Evolutionary conservation across 306 rosid species (phyloP).

Genomic region (Oemleria cerasiformis): DNA sequence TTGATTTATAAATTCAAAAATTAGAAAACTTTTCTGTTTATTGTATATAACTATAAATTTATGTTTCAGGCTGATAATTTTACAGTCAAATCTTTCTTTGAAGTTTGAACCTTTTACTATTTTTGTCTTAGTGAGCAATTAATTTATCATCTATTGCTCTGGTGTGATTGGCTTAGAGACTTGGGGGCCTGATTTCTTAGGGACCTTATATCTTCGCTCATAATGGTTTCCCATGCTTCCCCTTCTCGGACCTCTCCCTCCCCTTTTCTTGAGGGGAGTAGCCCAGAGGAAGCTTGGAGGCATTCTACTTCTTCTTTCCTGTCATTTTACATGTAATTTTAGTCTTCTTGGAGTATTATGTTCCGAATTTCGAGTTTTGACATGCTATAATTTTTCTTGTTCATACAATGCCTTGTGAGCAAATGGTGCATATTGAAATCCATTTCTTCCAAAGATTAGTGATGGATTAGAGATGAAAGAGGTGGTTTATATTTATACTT

Average conservation of each 20-base stretch:
- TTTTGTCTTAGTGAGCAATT: no score
- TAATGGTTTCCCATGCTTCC: neutral
- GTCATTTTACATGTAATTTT: no score
- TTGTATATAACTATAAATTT: no score
- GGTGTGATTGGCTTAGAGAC: no score
- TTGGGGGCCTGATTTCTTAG: no score
- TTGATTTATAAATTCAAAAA: no score
- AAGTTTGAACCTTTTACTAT: no score
- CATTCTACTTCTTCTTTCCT: neutral
- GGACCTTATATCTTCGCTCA: neutral
- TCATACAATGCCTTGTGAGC: neutral
- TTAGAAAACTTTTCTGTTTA: no score
- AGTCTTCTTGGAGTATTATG: no score
- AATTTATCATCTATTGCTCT: no score
- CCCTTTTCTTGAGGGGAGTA: neutral
- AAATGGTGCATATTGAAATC: neutral
- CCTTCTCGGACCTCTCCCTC: neutral
- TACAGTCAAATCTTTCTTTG: no score
- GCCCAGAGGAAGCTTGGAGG: neutral
- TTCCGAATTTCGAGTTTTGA: neutral
- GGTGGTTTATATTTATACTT: neutral
- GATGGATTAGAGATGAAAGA: neutral
- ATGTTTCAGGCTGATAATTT: no score
- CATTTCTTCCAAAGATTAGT: neutral
- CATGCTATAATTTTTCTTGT: neutral